phyloP scores from a whole-genome alignment of 257 asterid species.

The Nicotiana paniculata region DNA sequence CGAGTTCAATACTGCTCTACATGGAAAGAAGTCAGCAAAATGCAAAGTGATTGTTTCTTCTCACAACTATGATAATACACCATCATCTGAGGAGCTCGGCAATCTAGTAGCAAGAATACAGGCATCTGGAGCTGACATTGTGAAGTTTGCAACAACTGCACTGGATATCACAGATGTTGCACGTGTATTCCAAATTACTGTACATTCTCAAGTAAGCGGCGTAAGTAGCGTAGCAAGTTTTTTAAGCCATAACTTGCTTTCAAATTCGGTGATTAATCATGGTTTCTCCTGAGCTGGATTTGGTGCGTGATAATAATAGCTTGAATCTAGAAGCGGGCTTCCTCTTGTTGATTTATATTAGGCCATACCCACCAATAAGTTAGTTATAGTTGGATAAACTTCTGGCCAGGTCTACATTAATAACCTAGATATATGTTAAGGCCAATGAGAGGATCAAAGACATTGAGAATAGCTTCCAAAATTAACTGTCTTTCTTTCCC shows the following conservation, averaged over 20 bases:
- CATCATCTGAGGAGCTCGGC: constrained; percentile 78
- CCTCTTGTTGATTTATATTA: neutral
- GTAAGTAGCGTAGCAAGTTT: constrained; percentile 11
- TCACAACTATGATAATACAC: constrained; percentile 81
- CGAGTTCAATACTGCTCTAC: constrained; percentile 55
- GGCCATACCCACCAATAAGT: neutral
- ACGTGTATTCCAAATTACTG: constrained; percentile 77
- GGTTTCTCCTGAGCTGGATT: neutral
- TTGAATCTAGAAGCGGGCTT: neutral
- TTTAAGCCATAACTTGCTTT: neutral
- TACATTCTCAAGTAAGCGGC: constrained; percentile 85
- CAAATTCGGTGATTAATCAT: neutral
- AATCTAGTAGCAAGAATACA: constrained; percentile 88
- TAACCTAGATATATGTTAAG: neutral
- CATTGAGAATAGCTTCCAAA: neutral
- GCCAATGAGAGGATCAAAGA: neutral
- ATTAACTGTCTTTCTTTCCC: neutral
- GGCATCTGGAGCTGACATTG: constrained; percentile 95
- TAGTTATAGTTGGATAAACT: neutral
- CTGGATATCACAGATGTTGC: constrained; percentile 80
- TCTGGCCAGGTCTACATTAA: neutral
- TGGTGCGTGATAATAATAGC: neutral
- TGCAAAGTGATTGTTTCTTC: constrained; percentile 90
- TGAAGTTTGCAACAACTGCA: constrained; percentile 93
- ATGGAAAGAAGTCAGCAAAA: constrained; percentile 55